A percentile compares a stretch with the other conserved stretches of the same genome.
Conservation (phyloP, 2,329 filamentous ascomycete genomes). For the Thelonectria olida region DNA sequence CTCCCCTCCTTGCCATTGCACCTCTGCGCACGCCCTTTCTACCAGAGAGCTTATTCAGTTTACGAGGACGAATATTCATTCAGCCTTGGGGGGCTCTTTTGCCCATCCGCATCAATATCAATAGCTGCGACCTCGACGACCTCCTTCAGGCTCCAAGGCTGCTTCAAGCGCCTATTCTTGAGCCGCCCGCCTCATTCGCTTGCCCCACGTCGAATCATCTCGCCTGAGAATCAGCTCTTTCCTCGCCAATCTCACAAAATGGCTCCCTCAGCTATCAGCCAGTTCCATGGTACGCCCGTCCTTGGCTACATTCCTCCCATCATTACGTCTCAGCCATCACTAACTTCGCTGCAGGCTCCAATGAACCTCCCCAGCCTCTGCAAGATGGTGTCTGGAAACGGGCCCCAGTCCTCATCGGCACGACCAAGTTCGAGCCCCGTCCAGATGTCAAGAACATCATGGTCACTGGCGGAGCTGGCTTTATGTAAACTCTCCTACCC, state of each 20-base stretch:
- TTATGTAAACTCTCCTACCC: conserved; percentile 68
- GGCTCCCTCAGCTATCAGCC: conserved; percentile 7
- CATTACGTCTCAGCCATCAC: not conserved
- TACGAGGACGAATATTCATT: too few relatives aligned
- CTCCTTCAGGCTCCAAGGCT: not conserved
- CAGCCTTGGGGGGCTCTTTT: conserved; percentile 5
- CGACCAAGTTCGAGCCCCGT: conserved; percentile 74
- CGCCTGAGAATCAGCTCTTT: not conserved
- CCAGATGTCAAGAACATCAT: conserved; percentile 81
- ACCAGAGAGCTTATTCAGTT: too few relatives aligned
- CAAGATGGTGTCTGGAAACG: conserved; percentile 76
- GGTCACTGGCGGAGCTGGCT: conserved; percentile 85
- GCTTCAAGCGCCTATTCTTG: not conserved
- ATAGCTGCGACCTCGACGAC: not conserved
- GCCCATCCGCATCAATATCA: conserved; percentile 1
- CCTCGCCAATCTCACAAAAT: conserved; percentile 9
- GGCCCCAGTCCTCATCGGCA: conserved; percentile 75
- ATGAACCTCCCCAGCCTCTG: conserved; percentile 48
- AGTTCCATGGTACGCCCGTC: conserved; percentile 14
- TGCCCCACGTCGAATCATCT: conserved; percentile 1
- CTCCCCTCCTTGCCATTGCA: not conserved
- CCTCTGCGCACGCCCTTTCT: not conserved
- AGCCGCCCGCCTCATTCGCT: not conserved
- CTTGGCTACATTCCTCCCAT: not conserved
- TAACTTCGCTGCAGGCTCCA: conserved; percentile 21